Percentiles rank a stretch among this genome's conserved stretches.
phyloP scores from a whole-genome alignment of 177 flowering plant genomes.

The Vitis hybrid region DNA sequence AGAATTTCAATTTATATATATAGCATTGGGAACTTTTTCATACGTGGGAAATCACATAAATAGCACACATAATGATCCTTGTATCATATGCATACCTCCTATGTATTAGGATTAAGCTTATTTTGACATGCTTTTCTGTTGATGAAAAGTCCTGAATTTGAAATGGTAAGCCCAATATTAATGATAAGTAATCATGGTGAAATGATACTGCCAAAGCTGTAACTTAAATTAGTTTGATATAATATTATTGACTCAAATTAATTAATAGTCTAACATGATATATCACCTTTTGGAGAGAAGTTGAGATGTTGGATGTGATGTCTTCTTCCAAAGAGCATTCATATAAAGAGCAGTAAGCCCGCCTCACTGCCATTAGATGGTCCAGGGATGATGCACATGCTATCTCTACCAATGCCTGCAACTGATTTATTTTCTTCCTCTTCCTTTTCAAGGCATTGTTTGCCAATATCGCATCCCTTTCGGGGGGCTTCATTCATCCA shows the following conservation, averaged over 20 bases:
- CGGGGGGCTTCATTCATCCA: slow-evolving; percentile 74
- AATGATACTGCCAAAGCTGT: too few species aligned
- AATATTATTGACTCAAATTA: too few species aligned
- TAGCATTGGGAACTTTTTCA: too few species aligned
- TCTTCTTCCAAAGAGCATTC: slow-evolving; percentile 85
- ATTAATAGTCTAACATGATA: neutral
- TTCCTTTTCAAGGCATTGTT: slow-evolving; percentile 50
- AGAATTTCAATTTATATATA: too few species aligned
- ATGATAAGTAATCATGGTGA: too few species aligned
- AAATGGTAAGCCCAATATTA: too few species aligned
- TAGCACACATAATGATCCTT: too few species aligned
- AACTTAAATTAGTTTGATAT: neutral
- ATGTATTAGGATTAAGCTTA: too few species aligned
- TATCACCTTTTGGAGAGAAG: slow-evolving; percentile 60
- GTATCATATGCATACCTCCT: too few species aligned
- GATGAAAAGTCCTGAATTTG: too few species aligned
- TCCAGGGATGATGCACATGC: slow-evolving; percentile 69
- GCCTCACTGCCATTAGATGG: slow-evolving; percentile 57
- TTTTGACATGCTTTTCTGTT: too few species aligned
- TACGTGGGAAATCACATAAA: too few species aligned
- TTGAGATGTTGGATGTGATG: slow-evolving; percentile 31
- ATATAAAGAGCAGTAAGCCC: slow-evolving; percentile 52
- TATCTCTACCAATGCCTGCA: slow-evolving; percentile 62
- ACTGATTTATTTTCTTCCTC: slow-evolving; percentile 34
- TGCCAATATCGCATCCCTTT: slow-evolving; percentile 72